These are phyloP conservation scores for Sporobolomyces phaffii DNA, from an alignment of 768 basidiomycete genomes.

Conservation along the genomic window DNA sequence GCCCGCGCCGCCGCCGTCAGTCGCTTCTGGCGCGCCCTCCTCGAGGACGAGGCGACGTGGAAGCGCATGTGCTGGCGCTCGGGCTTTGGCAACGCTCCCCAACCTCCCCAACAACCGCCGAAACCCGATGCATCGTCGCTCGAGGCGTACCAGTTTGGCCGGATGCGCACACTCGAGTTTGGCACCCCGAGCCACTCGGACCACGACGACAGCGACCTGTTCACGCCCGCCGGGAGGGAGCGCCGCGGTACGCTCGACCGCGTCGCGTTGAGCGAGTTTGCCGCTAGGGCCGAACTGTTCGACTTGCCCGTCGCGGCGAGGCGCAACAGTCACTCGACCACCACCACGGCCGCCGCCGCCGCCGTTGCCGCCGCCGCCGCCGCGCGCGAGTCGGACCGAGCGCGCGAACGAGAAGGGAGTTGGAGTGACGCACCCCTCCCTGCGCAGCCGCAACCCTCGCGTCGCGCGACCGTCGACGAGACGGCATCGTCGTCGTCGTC, in stretches of 20 bases:
- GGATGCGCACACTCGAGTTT: constrained; percentile 26
- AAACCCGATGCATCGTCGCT: neutral
- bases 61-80: constrained; percentile 62
- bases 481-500: too few relatives aligned
- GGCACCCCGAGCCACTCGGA: constrained; percentile 1
- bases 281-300: constrained; percentile 28
- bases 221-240: constrained; percentile 35
- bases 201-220: constrained; percentile 15
- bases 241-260: constrained; percentile 32
- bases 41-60: constrained; percentile 75
- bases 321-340: too few relatives aligned
- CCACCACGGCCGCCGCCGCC: too few relatives aligned
- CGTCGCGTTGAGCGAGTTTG: constrained; percentile 21
- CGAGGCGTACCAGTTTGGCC: neutral
- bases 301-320: constrained; percentile 1
- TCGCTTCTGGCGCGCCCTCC: constrained; percentile 62
- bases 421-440: neutral
- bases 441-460: neutral
- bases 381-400: neutral
- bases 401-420: neutral
- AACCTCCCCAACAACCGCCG: neutral
- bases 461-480: too few relatives aligned
- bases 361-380: too few relatives aligned
- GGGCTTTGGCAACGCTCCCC: constrained; percentile 47
- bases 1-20: constrained; percentile 65